Conservation (phyloP, 192 early-diverging fungal species). For the Coemansia sp. region DNA sequence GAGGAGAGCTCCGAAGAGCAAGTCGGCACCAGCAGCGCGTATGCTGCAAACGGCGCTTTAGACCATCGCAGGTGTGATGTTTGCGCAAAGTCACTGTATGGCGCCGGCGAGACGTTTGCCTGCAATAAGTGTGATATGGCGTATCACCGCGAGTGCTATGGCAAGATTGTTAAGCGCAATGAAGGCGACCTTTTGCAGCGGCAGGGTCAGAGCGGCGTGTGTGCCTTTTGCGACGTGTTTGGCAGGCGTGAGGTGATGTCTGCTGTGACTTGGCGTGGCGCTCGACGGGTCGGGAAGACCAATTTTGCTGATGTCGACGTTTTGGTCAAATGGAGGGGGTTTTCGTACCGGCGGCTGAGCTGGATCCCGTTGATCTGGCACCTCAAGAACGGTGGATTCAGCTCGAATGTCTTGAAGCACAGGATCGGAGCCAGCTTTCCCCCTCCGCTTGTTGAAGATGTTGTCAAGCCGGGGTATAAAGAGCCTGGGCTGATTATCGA, state of each 20-base stretch:
- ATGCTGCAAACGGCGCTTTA: background rate
- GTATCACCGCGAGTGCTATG: background rate
- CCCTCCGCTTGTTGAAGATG: background rate
- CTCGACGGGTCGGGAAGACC: background rate
- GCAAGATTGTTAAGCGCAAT: background rate
- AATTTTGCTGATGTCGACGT: constrained; percentile 1
- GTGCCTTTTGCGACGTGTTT: background rate
- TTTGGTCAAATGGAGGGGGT: constrained; percentile 6
- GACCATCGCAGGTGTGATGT: background rate
- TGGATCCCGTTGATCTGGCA: constrained; percentile 13
- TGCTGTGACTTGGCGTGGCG: background rate
- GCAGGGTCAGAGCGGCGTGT: background rate
- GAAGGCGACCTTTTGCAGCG: background rate
- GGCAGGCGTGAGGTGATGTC: background rate
- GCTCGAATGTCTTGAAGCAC: background rate
- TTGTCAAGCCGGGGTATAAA: background rate
- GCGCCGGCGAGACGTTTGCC: background rate
- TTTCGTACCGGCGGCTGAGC: background rate
- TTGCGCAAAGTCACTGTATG: background rate
- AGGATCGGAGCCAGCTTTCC: background rate
- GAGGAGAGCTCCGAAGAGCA: background rate
- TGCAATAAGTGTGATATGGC: background rate
- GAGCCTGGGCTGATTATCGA: background rate
- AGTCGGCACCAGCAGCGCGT: background rate
- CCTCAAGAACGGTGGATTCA: background rate